Base-by-base conservation (phyloP, 192 early-diverging fungal species). In the Mycoemilia scoparia region DNA sequence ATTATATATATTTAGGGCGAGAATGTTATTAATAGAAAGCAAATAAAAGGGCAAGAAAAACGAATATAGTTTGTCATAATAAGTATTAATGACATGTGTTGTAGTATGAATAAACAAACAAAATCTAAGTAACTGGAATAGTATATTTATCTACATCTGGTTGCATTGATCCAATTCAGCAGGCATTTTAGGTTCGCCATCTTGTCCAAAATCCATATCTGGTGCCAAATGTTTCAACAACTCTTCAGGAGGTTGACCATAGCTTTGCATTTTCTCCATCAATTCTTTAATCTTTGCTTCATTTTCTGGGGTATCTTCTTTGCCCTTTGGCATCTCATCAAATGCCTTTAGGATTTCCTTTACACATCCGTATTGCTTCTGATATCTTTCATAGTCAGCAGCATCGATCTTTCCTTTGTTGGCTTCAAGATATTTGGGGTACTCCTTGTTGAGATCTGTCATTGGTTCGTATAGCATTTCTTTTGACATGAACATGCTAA, bases 241-340 rank as follows among this genome's bases (percentile, higher is more conserved):
- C 36, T 77, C 87, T 25, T 77, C 69, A 4, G 95, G 95, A 13
- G 95, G 95, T 45, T 95, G 87, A 21, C 95, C 95, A 29, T 69
- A 76, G 24, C 88, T 85, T 74, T 98, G 91, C 82, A 98, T 90
- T 73, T 88, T 58, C 59, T 86, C 77, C 92, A 98, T 93, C 36
- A 98, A 67, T 31, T 87, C 80, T n/a, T 78, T 68, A 28, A 96
- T 72, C 38, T 79, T 79, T n/a, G 51, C 46, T 22, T 74, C 79
- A 29, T 79, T 77, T 41, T 64, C 73, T 26, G 65, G 40, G 3
- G 76, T 70, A 1, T 48, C 64, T n/a, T 32, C 20, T n/a, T n/a
- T n/a, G n/a, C n/a, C n/a, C n/a, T n/a, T n/a, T n/a, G n/a, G n/a
- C 16, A 15, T 29, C 38, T 44, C 25, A 15, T 88, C 85, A 59